Base-by-base conservation (phyloP, 2,329 filamentous ascomycete genomes). In the Colletotrichum salicis region DNA sequence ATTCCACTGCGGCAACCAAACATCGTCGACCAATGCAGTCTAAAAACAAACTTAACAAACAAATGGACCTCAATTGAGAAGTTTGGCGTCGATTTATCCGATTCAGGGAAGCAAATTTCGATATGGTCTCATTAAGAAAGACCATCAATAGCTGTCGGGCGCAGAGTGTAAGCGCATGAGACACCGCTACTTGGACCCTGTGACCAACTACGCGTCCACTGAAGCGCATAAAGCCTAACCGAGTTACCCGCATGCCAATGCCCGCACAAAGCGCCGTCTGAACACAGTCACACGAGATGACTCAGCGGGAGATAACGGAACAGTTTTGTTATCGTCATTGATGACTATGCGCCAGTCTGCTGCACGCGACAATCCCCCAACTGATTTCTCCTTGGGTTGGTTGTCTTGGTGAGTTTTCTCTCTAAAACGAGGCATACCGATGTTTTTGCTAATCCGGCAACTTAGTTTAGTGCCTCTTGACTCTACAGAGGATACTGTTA, bases 241-340 rank as follows among this genome's bases (percentile, higher is more conserved):
- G 29, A 51, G 13, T 33, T 27, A 52, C 22, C 45, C 41, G 45
- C 41, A n/a, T 2, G 19, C 6, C 41, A 24, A 35, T 52, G 19
- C 27, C 41, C 48, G 60, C 41, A 10, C 41, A 48, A n/a, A 48
- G 41, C 41, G 41, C 41, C 41, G 41, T 48, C 41, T 48, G 60
- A 27, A n/a, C 29, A 35, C 45, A 31, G n/a, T 35, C 10, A n/a
- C 45, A 35, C 24, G 8, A 54, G 60, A 63, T 54, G 60, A 63
- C 41, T 63, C 60, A 63, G 60, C 60, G 8, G 41, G 19, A 48
- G 41, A n/a, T 11, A 27, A 31, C 29, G 59, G 59, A 19, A 35
- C 8, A 5, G 24, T 27, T 27, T 29, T 63, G 45, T 54, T 63
- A 54, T 63, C 60, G 60, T 54, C 60, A 63, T 63, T 54, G 60